Evolutionary conservation across 805 yeast species (phyloP).

Genomic region (Phaffomyces thermotolerans): DNA sequence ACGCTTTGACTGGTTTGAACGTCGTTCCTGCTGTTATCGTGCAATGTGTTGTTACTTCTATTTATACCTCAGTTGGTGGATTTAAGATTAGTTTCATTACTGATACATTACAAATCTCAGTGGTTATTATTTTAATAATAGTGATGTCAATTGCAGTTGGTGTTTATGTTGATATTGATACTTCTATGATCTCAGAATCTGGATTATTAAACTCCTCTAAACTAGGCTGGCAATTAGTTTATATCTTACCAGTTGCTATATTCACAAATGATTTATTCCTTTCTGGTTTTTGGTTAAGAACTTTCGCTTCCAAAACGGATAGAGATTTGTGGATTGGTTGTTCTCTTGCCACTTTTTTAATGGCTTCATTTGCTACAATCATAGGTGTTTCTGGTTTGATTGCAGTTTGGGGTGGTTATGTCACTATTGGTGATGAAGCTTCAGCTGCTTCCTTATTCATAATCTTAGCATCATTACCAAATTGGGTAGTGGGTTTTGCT

Average conservation of each 20-base stretch:
- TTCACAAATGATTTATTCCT: slow-evolving; percentile 85
- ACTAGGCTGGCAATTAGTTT: slow-evolving; percentile 85
- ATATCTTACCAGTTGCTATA: slow-evolving; percentile 79
- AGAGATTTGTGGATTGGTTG: slow-evolving; percentile 71
- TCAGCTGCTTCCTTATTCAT: slow-evolving; percentile 69
- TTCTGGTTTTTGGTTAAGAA: slow-evolving; percentile 91
- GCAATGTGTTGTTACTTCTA: slow-evolving; percentile 79
- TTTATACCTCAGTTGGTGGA: slow-evolving; percentile 85
- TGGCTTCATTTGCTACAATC: slow-evolving; percentile 56
- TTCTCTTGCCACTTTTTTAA: slow-evolving; percentile 62
- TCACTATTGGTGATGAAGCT: slow-evolving; percentile 36
- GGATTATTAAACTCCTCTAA: slow-evolving; percentile 58
- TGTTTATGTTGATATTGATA: slow-evolving; percentile 51
- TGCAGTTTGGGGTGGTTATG: slow-evolving; percentile 84
- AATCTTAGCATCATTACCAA: slow-evolving; percentile 64
- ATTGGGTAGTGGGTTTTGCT: slow-evolving; percentile 81
- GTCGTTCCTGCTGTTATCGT: slow-evolving; percentile 78
- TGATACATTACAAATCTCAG: slow-evolving; percentile 75
- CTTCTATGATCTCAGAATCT: slow-evolving; percentile 53
- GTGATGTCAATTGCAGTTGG: slow-evolving; percentile 79
- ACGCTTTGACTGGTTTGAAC: slow-evolving; percentile 67
- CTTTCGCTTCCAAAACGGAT: slow-evolving; percentile 80
- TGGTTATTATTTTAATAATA: slow-evolving; percentile 59
- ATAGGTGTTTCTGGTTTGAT: slow-evolving; percentile 80
- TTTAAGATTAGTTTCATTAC: slow-evolving; percentile 83